Base-by-base conservation (phyloP, 805 yeast species). In the Candida michaelii region DNA sequence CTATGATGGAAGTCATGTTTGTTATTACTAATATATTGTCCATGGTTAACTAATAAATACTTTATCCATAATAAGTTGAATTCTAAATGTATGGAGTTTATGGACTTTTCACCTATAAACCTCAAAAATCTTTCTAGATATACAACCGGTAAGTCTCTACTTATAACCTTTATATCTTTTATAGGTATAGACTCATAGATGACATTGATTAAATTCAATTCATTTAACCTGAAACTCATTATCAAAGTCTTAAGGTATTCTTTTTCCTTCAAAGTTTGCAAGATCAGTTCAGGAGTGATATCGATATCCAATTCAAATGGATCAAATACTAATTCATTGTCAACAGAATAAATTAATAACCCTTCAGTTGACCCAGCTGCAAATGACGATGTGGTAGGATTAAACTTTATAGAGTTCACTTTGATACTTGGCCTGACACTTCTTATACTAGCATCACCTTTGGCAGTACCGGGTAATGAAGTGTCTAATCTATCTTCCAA, bases 321-420 rank as follows among this genome's bases (percentile, higher is more conserved):
- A 69, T 93, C 99, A 59, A 93, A 93, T 21, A 82, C 67, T 38
- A 83, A 65, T 9, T 78, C 68, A 38, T 82, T 82, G 61, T 91
- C 95, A 30, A 89, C 77, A 1, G 96, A 83, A 60, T 78, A 93
- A 1, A 93, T 71, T 43, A 89, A 69, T 35, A 93, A 68, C 7
- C 99, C 99, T 61, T 91, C 98, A 0, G 99, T 93, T 0, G 97
- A 83, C 0, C 97, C 93, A 31, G 95, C 96, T 1, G 96, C 93
- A 72, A 93, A 93, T 25, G 95, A 81, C 15, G 84, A 74, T 1
- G 95, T 85, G 0, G 97, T 84, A 14, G 99, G 99, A 1, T 96
- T 87, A 56, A 90, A 93, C 51, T 74, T 76, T 21, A 93, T 74
- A 3, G 84, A 71, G 2, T 88, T 79, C 4, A 90, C 89, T 55